phyloP scores from a whole-genome alignment of 805 yeast genomes.

The Metschnikowia borealis region DNA sequence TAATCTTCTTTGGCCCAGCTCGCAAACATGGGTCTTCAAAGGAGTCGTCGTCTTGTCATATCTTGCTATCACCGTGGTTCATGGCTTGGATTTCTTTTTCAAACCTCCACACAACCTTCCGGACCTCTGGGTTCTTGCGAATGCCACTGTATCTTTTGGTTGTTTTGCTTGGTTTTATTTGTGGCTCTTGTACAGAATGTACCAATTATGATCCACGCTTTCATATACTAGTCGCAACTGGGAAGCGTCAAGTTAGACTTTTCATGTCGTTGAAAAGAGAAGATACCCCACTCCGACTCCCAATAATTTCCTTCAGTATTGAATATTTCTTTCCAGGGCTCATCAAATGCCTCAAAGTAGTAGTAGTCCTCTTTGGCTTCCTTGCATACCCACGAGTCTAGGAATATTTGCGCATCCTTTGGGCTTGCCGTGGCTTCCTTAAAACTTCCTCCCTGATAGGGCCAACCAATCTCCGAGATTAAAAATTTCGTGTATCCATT shows the following conservation, averaged over 20 bases:
- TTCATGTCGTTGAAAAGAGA: slow-evolving; percentile 19
- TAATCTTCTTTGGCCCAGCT: slow-evolving; percentile 22
- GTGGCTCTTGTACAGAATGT: slow-evolving; percentile 64
- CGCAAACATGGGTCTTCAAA: slow-evolving; percentile 24
- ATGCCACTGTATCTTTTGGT: slow-evolving; percentile 68
- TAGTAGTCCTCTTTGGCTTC: slow-evolving; percentile 44
- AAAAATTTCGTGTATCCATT: slow-evolving; percentile 31
- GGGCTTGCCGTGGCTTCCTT: slow-evolving; percentile 45
- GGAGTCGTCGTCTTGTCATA: slow-evolving; percentile 26
- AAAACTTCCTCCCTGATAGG: slow-evolving; percentile 53
- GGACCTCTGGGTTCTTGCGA: slow-evolving; percentile 80
- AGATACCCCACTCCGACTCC: slow-evolving; percentile 75
- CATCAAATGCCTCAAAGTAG: slow-evolving; percentile 69
- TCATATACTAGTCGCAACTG: not conserved
- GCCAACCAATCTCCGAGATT: slow-evolving; percentile 73
- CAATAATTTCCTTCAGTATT: slow-evolving; percentile 46
- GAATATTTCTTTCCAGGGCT: slow-evolving; percentile 61
- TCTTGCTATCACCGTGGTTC: slow-evolving; percentile 47
- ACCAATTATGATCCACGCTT: slow-evolving; percentile 9
- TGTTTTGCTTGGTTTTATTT: slow-evolving; percentile 74
- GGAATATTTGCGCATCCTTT: slow-evolving; percentile 42
- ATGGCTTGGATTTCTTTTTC: slow-evolving; percentile 47
- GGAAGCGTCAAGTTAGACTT: slow-evolving; percentile 1
- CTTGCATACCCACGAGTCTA: slow-evolving; percentile 51
- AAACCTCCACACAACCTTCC: slow-evolving; percentile 63